Evolutionary conservation across 2,329 filamentous ascomycete species (phyloP), one percentile per base, ranked within the genome.

Genomic region (Corinectria fuckeliana): DNA sequence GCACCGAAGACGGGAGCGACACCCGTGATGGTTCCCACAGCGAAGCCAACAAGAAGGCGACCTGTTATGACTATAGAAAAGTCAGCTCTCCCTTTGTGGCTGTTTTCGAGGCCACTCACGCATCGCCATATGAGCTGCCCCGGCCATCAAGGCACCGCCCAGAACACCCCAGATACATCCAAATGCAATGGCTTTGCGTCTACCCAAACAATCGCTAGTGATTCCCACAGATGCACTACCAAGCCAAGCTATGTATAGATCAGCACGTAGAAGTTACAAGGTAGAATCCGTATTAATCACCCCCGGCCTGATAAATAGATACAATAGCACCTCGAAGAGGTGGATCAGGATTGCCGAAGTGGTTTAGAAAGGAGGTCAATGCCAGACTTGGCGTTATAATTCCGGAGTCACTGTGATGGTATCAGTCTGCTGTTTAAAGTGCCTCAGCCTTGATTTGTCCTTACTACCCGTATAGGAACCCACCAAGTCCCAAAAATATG

Each of bases 311-410:
- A 26, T 77, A 78, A 14, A 78, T 68, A 0, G 76, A 78, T 0
- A 78, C 76, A 18, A 78, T 78, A 1, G 76, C 75, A 8, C 76
- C 76, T 5, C 74, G 69, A 1, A 77, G 64, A 0, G 76, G 62
- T 4, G 76, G 67, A 50, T 74, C 58, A 0, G 76, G 76, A 2
- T 72, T 70, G 6, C 71, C 70, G 4, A 78, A 78, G 56, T 78
- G 76, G 0, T 30, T 44, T 9, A 73, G 50, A 32, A 78, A 78
- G 0, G 76, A 76, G 3, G 59, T 67, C 23, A 78, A 60, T 1
- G 76, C 76, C 3, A 78, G 60, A 50, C 74, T 78, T 1, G 76
- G 76, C 0, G 76, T 78, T 45, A 78, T 78, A 50, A 78, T 78
- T 3, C 76, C 76, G 5, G 76, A 78, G 58, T 78, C 76, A 52